phyloP scores from a whole-genome alignment of 2,329 filamentous ascomycete genomes.

The Trichophyton benhamiae region DNA sequence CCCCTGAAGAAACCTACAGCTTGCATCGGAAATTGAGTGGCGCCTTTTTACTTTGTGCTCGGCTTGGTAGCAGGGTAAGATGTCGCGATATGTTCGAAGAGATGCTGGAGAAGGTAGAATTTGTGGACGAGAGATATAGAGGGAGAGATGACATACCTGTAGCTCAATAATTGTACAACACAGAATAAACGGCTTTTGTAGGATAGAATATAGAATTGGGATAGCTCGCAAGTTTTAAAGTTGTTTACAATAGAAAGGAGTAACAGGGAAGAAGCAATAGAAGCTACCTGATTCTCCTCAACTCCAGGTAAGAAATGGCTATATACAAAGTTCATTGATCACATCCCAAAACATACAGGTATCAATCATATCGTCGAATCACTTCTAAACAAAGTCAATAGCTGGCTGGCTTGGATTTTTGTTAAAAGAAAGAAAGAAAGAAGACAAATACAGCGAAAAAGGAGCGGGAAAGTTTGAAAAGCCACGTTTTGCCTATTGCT shows the following conservation, averaged over 20 bases:
- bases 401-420: background rate
- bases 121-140: conserved; percentile 8
- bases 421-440: no score
- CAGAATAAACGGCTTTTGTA: background rate
- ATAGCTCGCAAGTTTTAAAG: background rate
- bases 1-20: conserved; percentile 94
- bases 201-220: background rate
- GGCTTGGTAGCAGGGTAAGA: conserved; percentile 66
- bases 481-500: background rate
- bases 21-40: conserved; percentile 90
- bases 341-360: background rate
- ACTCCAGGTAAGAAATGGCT: background rate
- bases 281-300: background rate
- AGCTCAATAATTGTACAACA: background rate
- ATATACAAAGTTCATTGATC: background rate
- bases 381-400: background rate
- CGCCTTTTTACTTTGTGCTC: conserved; percentile 83
- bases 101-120: conserved; percentile 22
- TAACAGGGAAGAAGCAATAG: background rate
- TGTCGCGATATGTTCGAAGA: conserved; percentile 64
- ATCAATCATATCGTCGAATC: background rate
- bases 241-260: background rate
- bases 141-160: background rate
- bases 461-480: background rate
- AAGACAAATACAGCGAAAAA: background rate